Evolutionary conservation across 1,284 basidiomycete species (phyloP).

Genomic region (Rhodotorula sp.): DNA sequence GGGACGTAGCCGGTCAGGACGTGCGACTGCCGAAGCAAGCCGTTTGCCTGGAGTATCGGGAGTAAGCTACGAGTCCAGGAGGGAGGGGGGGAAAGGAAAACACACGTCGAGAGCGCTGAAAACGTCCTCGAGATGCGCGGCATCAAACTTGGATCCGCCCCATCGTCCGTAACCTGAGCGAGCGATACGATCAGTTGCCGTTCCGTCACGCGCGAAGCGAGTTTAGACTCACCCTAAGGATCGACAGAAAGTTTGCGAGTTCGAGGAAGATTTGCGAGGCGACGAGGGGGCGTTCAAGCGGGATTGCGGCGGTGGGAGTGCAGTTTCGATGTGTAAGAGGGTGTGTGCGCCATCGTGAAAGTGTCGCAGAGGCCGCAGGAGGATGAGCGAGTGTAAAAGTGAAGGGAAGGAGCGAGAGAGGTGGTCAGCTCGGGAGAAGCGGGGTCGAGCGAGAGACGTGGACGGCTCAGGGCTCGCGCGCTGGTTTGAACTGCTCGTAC

Average conservation of each 20-base stretch:
- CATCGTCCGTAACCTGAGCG: conserved; percentile 49
- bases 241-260: neutral
- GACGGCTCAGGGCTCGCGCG: neutral
- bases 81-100: neutral
- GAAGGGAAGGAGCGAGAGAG: conserved; percentile 3
- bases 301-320: neutral
- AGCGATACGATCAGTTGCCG: neutral
- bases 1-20: conserved; percentile 73
- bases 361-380: neutral
- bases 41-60: conserved; percentile 33
- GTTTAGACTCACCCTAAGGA: conserved; percentile 28
- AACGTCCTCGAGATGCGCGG: conserved; percentile 48
- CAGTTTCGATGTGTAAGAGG: neutral
- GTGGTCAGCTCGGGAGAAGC: conserved; percentile 1
- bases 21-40: conserved; percentile 44
- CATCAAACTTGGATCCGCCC: conserved; percentile 50
- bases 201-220: no score
- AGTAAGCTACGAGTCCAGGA: neutral
- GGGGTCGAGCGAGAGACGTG: neutral
- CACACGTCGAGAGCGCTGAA: conserved; percentile 45
- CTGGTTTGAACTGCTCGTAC: neutral
- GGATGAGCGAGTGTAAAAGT: neutral
- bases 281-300: neutral
- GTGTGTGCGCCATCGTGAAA: neutral
- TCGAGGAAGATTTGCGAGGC: conserved; percentile 7